Conservation (phyloP, 2,329 filamentous ascomycete species). For the Macrophomina phaseolina region DNA sequence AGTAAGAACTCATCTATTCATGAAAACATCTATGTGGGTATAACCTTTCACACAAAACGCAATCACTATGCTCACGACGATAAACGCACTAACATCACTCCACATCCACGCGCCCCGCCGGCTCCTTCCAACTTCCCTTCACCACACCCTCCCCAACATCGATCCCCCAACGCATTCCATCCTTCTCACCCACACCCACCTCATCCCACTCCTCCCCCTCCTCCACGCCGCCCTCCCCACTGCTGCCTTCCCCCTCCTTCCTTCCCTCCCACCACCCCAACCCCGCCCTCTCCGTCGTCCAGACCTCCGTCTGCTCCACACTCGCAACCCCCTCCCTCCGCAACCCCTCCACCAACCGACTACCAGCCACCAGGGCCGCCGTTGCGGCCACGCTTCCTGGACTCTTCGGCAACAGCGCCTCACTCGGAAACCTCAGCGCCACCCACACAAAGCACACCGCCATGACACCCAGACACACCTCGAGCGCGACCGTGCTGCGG, state of each 20-base stretch:
- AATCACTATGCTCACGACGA: too few relatives aligned
- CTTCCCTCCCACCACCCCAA: conserved; percentile 1
- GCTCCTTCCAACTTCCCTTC: conserved; percentile 11
- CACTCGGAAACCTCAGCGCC: background rate
- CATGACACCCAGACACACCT: background rate
- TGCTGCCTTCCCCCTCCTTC: background rate
- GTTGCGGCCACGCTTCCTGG: background rate
- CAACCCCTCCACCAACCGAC: background rate
- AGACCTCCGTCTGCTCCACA: background rate
- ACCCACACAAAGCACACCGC: conserved; percentile 1
- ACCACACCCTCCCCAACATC: conserved; percentile 14
- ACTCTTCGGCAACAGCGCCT: conserved; percentile 1
- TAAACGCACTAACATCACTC: too few relatives aligned
- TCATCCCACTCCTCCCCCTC: background rate
- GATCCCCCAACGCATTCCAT: conserved; percentile 16
- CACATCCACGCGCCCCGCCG: background rate
- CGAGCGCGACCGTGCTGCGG: conserved; percentile 6
- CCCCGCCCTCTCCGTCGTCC: background rate
- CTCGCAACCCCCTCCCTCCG: background rate
- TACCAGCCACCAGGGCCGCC: background rate
- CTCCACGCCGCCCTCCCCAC: background rate
- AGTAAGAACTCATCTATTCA: too few relatives aligned
- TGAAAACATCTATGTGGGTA: too few relatives aligned
- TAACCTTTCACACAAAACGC: too few relatives aligned
- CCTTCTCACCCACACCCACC: background rate